Evolutionary conservation across 129 eudicot species (phyloP).

Genomic region (Flaveria ramosissima): DNA sequence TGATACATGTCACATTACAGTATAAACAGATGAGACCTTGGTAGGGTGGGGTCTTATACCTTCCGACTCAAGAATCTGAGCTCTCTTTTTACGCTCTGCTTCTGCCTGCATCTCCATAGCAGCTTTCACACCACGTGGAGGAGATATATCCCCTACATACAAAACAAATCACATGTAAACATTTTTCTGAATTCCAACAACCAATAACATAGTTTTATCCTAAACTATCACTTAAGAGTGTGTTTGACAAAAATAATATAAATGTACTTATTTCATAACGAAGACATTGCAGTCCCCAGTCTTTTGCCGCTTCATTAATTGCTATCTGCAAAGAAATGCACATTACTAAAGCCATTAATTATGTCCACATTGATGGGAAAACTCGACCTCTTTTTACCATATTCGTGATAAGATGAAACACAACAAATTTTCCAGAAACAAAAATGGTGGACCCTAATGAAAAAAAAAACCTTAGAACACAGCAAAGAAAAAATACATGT

Average conservation of each 20-base stretch:
- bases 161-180: not conserved
- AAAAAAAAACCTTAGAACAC: no score
- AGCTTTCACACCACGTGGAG: conserved; percentile 85
- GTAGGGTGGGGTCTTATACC: conserved; percentile 39
- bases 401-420: no score
- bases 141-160: conserved; percentile 86
- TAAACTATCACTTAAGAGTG: conserved; percentile 6
- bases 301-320: conserved; percentile 83
- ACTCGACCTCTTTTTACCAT: no score
- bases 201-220: no score
- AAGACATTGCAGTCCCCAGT: conserved; percentile 88
- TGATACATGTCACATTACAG: not conserved
- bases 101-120: conserved; percentile 99
- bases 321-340: conserved; percentile 56
- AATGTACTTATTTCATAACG: conserved; percentile 91
- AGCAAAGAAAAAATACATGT: no score
- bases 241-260: not conserved
- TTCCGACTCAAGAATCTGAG: conserved; percentile 89
- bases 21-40: not conserved
- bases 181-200: no score
- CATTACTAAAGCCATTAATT: no score
- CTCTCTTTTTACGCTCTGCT: conserved; percentile 98
- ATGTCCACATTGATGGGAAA: no score
- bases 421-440: no score
- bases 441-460: no score